Percentiles rank a stretch among this genome's conserved stretches.
Evolutionary conservation across 768 basidiomycete species (phyloP).

Genomic region (Serendipita indica): DNA sequence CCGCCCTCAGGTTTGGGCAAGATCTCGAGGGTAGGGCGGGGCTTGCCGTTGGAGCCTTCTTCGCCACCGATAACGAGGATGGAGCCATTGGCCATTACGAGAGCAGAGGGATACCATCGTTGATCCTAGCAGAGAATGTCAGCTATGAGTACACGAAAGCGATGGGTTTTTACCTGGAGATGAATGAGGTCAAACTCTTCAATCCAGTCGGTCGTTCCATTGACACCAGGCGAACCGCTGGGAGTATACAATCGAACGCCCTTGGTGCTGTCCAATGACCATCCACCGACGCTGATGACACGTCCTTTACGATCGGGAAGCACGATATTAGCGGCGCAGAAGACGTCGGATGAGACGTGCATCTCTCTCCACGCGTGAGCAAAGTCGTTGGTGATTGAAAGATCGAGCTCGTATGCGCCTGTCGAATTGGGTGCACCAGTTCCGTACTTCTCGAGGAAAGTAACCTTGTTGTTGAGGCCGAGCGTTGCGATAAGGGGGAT

Average conservation of each 20-base stretch:
- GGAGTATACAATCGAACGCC: constrained; percentile 64
- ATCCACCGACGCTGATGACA: constrained; percentile 26
- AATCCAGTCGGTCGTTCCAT: constrained; percentile 68
- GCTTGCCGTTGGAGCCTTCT: constrained; percentile 47
- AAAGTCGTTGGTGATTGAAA: constrained; percentile 35
- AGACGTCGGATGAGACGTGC: constrained; percentile 65
- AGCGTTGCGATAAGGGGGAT: constrained; percentile 62
- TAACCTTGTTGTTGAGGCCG: constrained; percentile 68
- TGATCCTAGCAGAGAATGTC: constrained; percentile 28
- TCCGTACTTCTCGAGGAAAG: constrained; percentile 61
- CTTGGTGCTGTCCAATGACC: constrained; percentile 33
- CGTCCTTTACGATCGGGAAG: constrained; percentile 61
- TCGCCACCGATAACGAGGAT: constrained; percentile 65
- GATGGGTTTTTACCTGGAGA: constrained; percentile 47
- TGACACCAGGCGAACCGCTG: constrained; percentile 48
- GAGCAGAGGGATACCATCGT: constrained; percentile 59
- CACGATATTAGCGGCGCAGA: constrained; percentile 59
- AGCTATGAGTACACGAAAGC: neutral
- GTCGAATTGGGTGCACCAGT: constrained; percentile 53
- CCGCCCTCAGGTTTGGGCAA: constrained; percentile 2
- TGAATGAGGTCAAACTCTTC: constrained; percentile 43
- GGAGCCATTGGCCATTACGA: constrained; percentile 58
- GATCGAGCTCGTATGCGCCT: constrained; percentile 65
- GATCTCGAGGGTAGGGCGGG: constrained; percentile 57
- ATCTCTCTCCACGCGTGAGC: constrained; percentile 52